Evolutionary conservation across 192 early-diverging fungal genomes (phyloP).

Genomic region (Bifiguratus adelaidae): DNA sequence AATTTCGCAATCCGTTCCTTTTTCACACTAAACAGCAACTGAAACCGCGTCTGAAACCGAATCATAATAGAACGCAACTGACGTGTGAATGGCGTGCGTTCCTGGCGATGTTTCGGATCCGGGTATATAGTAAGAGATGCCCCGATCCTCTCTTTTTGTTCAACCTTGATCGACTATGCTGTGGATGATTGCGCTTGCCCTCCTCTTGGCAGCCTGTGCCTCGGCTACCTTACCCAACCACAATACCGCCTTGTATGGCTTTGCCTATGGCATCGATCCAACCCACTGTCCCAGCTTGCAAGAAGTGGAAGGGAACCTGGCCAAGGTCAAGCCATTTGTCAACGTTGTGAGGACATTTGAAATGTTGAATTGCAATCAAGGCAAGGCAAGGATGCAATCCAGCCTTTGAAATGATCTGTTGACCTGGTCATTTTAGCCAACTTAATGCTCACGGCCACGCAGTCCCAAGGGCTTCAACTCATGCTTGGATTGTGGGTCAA

Average conservation of each 20-base stretch:
- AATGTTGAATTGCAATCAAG: constrained; percentile 39
- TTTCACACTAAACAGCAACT: no score
- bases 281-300: constrained; percentile 38
- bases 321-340: constrained; percentile 30
- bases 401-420: neutral
- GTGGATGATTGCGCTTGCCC: no score
- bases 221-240: no score
- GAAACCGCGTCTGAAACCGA: no score
- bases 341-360: constrained; percentile 39
- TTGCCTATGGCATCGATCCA: constrained; percentile 42
- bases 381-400: constrained; percentile 1
- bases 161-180: no score
- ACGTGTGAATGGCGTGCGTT: no score
- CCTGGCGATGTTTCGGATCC: no score
- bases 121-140: no score
- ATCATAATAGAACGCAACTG: no score
- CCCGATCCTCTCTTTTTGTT: no score
- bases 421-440: constrained; percentile 7
- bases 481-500: constrained; percentile 49
- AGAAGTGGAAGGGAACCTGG: constrained; percentile 32
- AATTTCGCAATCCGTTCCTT: no score
- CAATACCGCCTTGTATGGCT: constrained; percentile 30
- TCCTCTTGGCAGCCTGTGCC: no score
- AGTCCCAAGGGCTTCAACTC: constrained; percentile 33
- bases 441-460: constrained; percentile 37